Evolutionary conservation across 768 basidiomycete species (phyloP).

Genomic region (Solioccasus polychromus): DNA sequence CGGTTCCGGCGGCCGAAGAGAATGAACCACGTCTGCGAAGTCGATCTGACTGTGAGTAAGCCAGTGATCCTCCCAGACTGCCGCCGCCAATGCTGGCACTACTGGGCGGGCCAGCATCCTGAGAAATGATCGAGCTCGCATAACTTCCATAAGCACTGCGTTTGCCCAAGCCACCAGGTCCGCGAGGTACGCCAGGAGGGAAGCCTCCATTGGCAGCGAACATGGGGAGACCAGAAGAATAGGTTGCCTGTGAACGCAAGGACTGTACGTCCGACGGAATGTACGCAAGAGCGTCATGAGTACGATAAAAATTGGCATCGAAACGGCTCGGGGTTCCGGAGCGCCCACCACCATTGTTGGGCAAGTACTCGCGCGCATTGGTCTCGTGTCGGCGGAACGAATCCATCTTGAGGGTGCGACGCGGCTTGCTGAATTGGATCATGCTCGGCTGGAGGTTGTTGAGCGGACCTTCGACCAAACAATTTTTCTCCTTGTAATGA

Average conservation of each 20-base stretch:
- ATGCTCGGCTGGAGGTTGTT: slow-evolving; percentile 96
- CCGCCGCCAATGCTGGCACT: slow-evolving; percentile 57
- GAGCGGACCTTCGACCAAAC: slow-evolving; percentile 93
- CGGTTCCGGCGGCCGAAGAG: slow-evolving; percentile 70
- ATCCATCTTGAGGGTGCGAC: slow-evolving; percentile 89
- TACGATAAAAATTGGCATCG: slow-evolving; percentile 93
- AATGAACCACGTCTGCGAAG: slow-evolving; percentile 76
- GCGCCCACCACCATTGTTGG: slow-evolving; percentile 40
- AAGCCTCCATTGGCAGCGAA: slow-evolving; percentile 72
- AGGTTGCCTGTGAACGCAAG: slow-evolving; percentile 93
- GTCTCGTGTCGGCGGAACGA: slow-evolving; percentile 93
- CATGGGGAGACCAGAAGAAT: slow-evolving; percentile 88
- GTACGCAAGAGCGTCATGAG: slow-evolving; percentile 90
- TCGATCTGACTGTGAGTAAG: slow-evolving; percentile 90
- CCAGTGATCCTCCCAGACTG: slow-evolving; percentile 53
- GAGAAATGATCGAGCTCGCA: slow-evolving; percentile 90
- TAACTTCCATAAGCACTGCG: slow-evolving; percentile 76
- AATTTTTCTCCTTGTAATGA: slow-evolving; percentile 95
- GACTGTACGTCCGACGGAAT: slow-evolving; percentile 96
- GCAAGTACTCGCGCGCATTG: slow-evolving; percentile 77
- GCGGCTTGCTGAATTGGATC: slow-evolving; percentile 99
- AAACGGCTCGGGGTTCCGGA: slow-evolving; percentile 94
- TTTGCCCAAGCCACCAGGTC: slow-evolving; percentile 58
- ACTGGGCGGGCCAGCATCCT: slow-evolving; percentile 72
- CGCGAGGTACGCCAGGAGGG: slow-evolving; percentile 63